These are phyloP conservation scores for Aspergillus sp. DNA, from an alignment of 2,329 filamentous ascomycete species.

Conservation along the genomic window DNA sequence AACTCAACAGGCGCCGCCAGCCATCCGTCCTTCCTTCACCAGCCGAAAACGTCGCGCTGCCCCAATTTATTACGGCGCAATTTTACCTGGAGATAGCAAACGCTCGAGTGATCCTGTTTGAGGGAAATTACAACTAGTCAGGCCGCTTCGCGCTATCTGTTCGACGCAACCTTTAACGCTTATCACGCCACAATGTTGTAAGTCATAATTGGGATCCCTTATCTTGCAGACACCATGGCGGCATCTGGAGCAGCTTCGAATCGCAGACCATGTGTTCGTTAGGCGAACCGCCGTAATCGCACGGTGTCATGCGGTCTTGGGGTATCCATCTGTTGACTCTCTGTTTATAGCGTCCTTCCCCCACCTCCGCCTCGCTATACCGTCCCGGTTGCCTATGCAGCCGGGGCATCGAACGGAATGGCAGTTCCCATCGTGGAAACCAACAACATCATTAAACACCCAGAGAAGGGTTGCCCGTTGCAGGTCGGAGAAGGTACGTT, in stretches of 20 bases:
- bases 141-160: not conserved
- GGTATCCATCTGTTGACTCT: constrained; percentile 5
- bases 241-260: not conserved
- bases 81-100: not conserved
- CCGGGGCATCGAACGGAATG: constrained; percentile 66
- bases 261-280: not conserved
- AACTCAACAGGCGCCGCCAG: not conserved
- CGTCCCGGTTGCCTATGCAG: constrained; percentile 69
- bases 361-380: constrained; percentile 86
- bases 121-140: not conserved
- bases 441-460: constrained; percentile 82
- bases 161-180: not conserved
- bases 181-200: constrained; percentile 12
- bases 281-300: not conserved
- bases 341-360: constrained; percentile 65
- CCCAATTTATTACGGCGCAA: not conserved
- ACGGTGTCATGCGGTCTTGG: not conserved
- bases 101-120: not conserved
- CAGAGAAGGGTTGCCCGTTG: constrained; percentile 82
- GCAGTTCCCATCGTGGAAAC: constrained; percentile 82
- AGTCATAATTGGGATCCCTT: not conserved
- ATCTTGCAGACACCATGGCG: not conserved
- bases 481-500: constrained; percentile 83
- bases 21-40: not conserved
- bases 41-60: not conserved